Evolutionary conservation across 345 rosid genomes (phyloP).

Genomic region (Noccaea caerulescens): DNA sequence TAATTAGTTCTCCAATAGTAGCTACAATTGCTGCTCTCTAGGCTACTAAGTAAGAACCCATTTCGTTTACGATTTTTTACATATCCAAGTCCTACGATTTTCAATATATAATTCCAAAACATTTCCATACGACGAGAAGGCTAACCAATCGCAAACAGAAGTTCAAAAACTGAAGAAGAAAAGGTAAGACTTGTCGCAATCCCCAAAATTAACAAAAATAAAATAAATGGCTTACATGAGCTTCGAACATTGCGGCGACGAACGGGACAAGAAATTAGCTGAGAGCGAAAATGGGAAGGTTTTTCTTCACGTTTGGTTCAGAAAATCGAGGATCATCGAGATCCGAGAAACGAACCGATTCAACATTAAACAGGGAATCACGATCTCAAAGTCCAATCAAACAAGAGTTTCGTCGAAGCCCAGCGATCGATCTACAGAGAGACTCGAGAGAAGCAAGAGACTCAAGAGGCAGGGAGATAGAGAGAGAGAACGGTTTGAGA

Average conservation of each 20-base stretch:
- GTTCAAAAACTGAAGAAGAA: background rate
- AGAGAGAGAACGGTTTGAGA: slow-evolving; percentile 49
- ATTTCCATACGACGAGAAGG: background rate
- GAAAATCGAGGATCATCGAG: slow-evolving; percentile 48
- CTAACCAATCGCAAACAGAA: slow-evolving; percentile 19
- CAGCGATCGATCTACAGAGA: slow-evolving; percentile 29
- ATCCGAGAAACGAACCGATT: slow-evolving; percentile 43
- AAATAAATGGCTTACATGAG: slow-evolving; percentile 60
- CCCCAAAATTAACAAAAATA: slow-evolving; percentile 18
- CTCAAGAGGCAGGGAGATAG: slow-evolving; percentile 9
- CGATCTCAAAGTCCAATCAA: slow-evolving; percentile 36
- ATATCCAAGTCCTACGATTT: background rate
- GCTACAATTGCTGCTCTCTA: slow-evolving; percentile 11
- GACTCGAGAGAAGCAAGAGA: slow-evolving; percentile 27
- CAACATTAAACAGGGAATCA: slow-evolving; percentile 19
- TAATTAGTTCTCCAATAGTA: slow-evolving; percentile 19
- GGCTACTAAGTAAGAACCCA: slow-evolving; percentile 15
- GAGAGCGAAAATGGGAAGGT: slow-evolving; percentile 16
- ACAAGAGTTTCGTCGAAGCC: slow-evolving; percentile 28
- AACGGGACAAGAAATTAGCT: slow-evolving; percentile 29
- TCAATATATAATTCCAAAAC: background rate
- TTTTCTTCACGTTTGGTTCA: slow-evolving; percentile 38
- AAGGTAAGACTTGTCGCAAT: slow-evolving; percentile 5
- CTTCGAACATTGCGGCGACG: slow-evolving; percentile 82
- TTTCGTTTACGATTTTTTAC: slow-evolving; percentile 10